phyloP scores from a whole-genome alignment of 768 basidiomycete species.

The Sporobolomyces pararoseus region DNA sequence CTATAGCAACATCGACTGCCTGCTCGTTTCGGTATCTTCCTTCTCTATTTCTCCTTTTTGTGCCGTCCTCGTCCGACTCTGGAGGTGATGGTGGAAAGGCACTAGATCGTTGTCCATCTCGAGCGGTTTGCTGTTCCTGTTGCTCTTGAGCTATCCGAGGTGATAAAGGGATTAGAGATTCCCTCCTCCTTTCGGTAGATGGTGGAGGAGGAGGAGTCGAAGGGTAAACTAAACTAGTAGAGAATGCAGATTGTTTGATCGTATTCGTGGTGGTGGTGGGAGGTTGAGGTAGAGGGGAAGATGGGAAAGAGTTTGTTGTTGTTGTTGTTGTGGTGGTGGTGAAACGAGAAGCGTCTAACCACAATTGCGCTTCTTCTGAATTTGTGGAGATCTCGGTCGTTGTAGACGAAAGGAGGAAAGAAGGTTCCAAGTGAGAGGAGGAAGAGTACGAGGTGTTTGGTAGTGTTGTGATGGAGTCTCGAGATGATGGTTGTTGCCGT shows the following conservation, averaged over 20 bases:
- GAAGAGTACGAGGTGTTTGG: no score
- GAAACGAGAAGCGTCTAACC: constrained; percentile 15
- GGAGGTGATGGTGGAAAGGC: background rate
- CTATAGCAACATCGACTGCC: background rate
- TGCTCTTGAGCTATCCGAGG: background rate
- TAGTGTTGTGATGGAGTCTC: background rate
- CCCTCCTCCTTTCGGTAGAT: background rate
- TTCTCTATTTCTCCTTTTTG: background rate
- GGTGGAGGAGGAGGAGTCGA: background rate
- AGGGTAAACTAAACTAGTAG: background rate
- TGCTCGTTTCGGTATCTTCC: background rate
- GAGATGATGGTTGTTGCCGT: no score
- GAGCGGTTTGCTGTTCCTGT: background rate
- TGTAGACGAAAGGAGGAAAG: background rate
- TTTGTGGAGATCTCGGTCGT: background rate
- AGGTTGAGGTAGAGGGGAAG: background rate
- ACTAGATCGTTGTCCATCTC: no score
- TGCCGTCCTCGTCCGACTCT: background rate
- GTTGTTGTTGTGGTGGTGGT: no score
- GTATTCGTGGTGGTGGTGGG: background rate
- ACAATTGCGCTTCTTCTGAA: background rate
- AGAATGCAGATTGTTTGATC: constrained; percentile 2
- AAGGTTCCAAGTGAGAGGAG: no score
- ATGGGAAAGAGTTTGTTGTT: background rate
- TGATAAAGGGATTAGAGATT: background rate